Evolutionary conservation across 169 alveolate species (phyloP).

Genomic region (Eimeria necatrix): DNA sequence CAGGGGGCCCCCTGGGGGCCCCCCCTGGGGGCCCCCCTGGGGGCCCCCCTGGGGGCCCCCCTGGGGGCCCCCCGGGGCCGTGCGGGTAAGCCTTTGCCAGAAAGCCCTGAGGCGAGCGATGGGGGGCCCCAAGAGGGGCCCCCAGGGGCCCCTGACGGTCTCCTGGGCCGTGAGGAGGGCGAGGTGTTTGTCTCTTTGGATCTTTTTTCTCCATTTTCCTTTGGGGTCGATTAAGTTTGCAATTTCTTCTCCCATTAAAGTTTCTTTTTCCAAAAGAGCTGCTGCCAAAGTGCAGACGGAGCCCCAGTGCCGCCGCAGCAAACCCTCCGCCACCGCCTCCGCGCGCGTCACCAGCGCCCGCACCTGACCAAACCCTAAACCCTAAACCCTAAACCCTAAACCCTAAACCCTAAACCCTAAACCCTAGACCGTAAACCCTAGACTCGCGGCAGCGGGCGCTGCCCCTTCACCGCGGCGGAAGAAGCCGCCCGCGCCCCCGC

Average conservation of each 20-base stretch:
- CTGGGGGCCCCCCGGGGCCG: neutral
- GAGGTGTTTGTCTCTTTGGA: conserved; percentile 4
- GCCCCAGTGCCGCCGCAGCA: conserved; percentile 87
- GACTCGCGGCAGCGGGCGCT: neutral
- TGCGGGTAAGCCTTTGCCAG: neutral
- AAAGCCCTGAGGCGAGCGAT: neutral
- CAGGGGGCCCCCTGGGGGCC: conserved; percentile 1
- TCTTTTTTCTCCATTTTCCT: conserved; percentile 15
- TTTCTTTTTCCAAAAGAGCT: conserved; percentile 89
- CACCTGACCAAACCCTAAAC: conserved; percentile 79
- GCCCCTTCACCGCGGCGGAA: neutral
- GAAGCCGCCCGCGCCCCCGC: too few species aligned
- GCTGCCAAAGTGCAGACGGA: conserved; percentile 88
- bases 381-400: neutral
- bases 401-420: neutral
- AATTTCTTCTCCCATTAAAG: conserved; percentile 92
- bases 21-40: neutral
- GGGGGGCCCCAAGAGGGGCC: conserved; percentile 15
- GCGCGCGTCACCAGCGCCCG: conserved; percentile 88
- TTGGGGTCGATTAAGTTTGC: conserved; percentile 82
- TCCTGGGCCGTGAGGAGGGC: conserved; percentile 6
- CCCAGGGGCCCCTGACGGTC: neutral
- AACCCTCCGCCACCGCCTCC: conserved; percentile 88
- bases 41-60: neutral
- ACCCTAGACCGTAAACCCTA: neutral